Percentiles rank a stretch among this genome's conserved stretches.
Conservation (phyloP, 164 flowering plant genomes). For the Nymphaea thermarum region DNA sequence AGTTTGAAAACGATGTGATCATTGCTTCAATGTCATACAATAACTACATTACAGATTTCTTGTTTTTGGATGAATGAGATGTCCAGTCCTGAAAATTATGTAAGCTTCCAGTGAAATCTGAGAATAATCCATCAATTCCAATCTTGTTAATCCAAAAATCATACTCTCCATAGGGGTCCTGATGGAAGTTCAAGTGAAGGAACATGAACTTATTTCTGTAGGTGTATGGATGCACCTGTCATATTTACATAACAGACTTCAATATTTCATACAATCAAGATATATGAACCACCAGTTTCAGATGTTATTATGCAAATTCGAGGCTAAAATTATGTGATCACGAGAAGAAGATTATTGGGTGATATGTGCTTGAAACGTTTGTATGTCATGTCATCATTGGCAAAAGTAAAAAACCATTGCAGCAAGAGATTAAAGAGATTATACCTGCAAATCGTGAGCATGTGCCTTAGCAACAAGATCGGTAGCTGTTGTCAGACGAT, state of each 20-base stretch:
- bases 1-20: constrained; percentile 9
- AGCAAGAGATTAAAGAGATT: background rate
- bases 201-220: constrained; percentile 60
- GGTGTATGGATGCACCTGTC: constrained; percentile 95
- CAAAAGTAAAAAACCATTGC: no score
- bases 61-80: constrained; percentile 19
- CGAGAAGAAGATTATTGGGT: no score
- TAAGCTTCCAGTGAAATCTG: constrained; percentile 91
- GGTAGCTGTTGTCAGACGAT: constrained; percentile 48
- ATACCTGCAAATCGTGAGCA: constrained; percentile 65
- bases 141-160: constrained; percentile 75
- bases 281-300: no score
- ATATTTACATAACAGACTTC: constrained; percentile 4
- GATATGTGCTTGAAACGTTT: no score
- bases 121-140: constrained; percentile 87
- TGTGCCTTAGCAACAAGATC: constrained; percentile 94
- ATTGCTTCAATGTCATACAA: constrained; percentile 36
- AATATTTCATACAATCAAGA: no score
- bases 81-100: constrained; percentile 64
- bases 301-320: no score
- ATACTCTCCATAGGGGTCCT: constrained; percentile 75
- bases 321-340: no score
- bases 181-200: constrained; percentile 60
- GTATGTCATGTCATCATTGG: no score
- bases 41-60: constrained; percentile 16